Conservation (phyloP, 2,329 filamentous ascomycete genomes). For the Lasiodiplodia citricola region DNA sequence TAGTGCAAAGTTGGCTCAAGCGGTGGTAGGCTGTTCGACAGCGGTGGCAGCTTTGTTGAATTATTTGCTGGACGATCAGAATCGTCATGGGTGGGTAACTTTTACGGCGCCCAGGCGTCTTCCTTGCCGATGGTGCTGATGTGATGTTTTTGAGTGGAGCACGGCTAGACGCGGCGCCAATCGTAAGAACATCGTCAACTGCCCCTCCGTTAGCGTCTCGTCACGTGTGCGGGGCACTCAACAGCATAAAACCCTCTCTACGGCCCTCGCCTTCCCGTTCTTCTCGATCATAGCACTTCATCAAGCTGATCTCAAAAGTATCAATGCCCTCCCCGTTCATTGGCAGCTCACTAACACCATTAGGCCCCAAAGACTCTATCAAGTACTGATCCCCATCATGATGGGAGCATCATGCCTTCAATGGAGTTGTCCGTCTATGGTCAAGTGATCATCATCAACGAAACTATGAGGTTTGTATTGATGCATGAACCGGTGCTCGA, state of each 20-base stretch:
- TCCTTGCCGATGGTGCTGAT: not conserved
- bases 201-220: slow-evolving; percentile 21
- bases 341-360: slow-evolving; percentile 1
- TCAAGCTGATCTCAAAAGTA: not conserved
- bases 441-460: slow-evolving; percentile 24
- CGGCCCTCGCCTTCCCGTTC: not conserved
- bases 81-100: slow-evolving; percentile 8
- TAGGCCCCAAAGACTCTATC: not conserved
- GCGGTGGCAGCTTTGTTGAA: not conserved
- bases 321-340: not conserved
- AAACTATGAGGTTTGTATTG: slow-evolving; percentile 24
- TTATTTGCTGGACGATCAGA: not conserved
- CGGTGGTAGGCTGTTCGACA: not conserved
- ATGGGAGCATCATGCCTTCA: slow-evolving; percentile 25
- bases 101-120: not conserved
- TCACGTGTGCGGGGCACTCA: slow-evolving; percentile 27
- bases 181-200: slow-evolving; percentile 4
- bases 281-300: not conserved
- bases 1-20: not conserved
- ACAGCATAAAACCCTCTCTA: slow-evolving; percentile 6
- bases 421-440: slow-evolving; percentile 24
- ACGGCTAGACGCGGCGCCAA: not conserved
- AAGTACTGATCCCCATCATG: slow-evolving; percentile 23
- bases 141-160: slow-evolving; percentile 17
- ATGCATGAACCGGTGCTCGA: slow-evolving; percentile 50